Base-by-base conservation (phyloP, 805 yeast species). In the Ogataea ganodermae region DNA sequence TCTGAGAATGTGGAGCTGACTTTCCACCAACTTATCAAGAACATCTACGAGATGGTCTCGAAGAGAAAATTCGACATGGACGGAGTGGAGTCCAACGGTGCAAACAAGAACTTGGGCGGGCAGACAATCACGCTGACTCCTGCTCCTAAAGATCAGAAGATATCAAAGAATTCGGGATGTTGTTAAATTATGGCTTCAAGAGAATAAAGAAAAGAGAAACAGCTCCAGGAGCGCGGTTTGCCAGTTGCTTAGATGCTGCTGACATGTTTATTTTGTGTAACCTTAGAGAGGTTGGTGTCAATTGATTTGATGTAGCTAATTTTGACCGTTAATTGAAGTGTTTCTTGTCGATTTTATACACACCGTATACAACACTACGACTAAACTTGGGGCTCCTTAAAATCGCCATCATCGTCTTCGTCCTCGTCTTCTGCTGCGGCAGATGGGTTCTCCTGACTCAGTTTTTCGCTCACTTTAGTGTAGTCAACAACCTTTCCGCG, bases 1-100 rank as follows among this genome's bases (percentile, higher is more conserved):
- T 85, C 96, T 37, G 95, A 92, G 63, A 94, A 94, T 67, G 99
- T 94, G 49, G 98, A 94, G 66, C 76, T 83, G 56, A 91, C 97
- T 7, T 94, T 94, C 79, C 89, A 90, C 67, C 96, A 91, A 68
- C 80, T 94, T 57, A 81, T 94, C 62, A 89, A 91, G 55, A 89
- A 92, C 60, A 94, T 94, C 60, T 91, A 90, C 70, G 96, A 92
- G 65, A 86, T 89, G 95, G 87, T 92, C 60, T 80, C 92, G 52
- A 86, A 91, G 67, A 96, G 90, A 70, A 96, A 89, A 72, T 84
- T 89, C 52, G 96, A 92, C 64, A 79, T 89, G 65, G 86, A 87
- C 53, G 96, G 88, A 59, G 75, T 76, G 56, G 80, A 78, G 43
- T 28, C 58, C 6, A 46, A 46, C 14, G 50, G 54, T 9, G 55